phyloP scores from a whole-genome alignment of 768 basidiomycete species.

The Auriculariales sp. region DNA sequence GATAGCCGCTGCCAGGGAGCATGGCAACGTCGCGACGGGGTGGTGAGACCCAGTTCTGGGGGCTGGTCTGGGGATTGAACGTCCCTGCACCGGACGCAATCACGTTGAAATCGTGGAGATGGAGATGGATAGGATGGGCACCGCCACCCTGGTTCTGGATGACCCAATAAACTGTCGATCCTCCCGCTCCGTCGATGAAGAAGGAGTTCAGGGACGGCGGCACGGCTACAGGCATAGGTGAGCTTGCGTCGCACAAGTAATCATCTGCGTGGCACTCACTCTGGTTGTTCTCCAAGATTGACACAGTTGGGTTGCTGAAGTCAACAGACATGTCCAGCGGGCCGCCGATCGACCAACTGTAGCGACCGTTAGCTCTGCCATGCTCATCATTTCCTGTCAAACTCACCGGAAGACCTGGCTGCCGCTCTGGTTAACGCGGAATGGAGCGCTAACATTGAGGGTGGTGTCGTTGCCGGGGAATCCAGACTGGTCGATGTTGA shows the following conservation, averaged over 20 bases:
- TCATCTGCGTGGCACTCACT: background rate
- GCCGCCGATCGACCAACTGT: background rate
- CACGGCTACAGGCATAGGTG: background rate
- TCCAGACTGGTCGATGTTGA: background rate
- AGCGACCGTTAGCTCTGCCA: too few relatives aligned
- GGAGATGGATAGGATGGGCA: conserved; percentile 17
- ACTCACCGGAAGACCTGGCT: background rate
- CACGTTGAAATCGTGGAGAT: conserved; percentile 11
- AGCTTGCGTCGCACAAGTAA: background rate
- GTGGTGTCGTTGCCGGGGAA: background rate
- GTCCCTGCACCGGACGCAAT: background rate
- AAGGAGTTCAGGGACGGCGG: background rate
- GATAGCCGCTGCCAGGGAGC: conserved; percentile 1
- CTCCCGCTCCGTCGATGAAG: background rate
- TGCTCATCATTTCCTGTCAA: too few relatives aligned
- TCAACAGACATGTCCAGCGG: background rate
- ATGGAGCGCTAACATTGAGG: background rate
- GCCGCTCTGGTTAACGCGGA: background rate
- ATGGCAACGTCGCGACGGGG: conserved; percentile 4
- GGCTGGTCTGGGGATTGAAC: background rate
- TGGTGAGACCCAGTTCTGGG: background rate
- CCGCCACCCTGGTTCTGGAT: background rate
- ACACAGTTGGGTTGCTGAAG: background rate
- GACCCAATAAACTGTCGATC: background rate
- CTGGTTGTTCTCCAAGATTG: background rate